These are phyloP conservation scores for Phytophthora constricta DNA, from an alignment of 352 stramenopile genomes.

Conservation along the genomic window DNA sequence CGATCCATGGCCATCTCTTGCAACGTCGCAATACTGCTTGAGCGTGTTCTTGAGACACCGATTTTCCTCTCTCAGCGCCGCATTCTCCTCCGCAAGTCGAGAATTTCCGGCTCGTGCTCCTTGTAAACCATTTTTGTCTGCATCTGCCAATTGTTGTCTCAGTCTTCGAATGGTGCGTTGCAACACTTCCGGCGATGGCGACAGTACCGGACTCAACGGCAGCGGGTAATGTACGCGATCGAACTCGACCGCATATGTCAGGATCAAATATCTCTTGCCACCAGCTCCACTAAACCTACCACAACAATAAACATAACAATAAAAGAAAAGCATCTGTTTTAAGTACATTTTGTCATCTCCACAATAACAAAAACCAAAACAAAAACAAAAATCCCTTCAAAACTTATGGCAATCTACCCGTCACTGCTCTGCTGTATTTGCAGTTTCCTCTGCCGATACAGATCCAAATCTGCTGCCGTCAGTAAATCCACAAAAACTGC, in stretches of 20 bases:
- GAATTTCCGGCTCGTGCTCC: neutral
- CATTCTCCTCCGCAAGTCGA: slow-evolving; percentile 49
- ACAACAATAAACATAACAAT: slow-evolving; percentile 3
- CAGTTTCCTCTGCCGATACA: slow-evolving; percentile 82
- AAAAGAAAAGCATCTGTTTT: slow-evolving; percentile 1
- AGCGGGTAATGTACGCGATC: slow-evolving; percentile 95
- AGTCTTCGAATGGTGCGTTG: slow-evolving; percentile 84
- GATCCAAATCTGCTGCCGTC: slow-evolving; percentile 87
- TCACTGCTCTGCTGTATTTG: slow-evolving; percentile 6
- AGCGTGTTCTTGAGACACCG: slow-evolving; percentile 71
- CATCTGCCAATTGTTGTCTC: slow-evolving; percentile 33
- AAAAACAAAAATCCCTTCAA: slow-evolving; percentile 14
- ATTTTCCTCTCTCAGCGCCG: slow-evolving; percentile 64
- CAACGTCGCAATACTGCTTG: slow-evolving; percentile 54
- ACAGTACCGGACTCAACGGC: slow-evolving; percentile 76
- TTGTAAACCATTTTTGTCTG: slow-evolving; percentile 1
- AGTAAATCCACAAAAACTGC: slow-evolving; percentile 92
- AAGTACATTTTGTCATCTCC: too few species aligned
- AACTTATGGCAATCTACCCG: slow-evolving; percentile 9
- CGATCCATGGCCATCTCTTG: slow-evolving; percentile 6
- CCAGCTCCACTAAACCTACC: slow-evolving; percentile 11
- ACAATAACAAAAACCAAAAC: slow-evolving; percentile 1
- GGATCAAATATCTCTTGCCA: slow-evolving; percentile 92
- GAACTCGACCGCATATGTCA: slow-evolving; percentile 94
- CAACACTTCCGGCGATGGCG: slow-evolving; percentile 70